A percentile compares a stretch with the other conserved stretches of the same genome.
phyloP scores from a whole-genome alignment of 768 basidiomycete species.

The Rhodotorula diobovata region DNA sequence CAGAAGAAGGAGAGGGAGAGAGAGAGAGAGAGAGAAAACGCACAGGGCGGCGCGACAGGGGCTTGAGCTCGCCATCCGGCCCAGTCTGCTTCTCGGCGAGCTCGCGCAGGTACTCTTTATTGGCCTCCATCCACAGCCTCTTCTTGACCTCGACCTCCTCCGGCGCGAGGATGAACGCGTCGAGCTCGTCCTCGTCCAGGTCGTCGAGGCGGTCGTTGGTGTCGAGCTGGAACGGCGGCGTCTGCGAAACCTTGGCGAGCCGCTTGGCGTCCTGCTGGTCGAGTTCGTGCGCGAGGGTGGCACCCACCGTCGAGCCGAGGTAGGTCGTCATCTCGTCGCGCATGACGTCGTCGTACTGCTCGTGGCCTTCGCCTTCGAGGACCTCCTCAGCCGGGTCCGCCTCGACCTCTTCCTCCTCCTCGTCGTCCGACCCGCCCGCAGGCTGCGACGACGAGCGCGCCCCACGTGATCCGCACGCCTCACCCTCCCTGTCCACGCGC shows the following conservation, averaged over 20 bases:
- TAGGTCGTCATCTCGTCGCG: slow-evolving; percentile 67
- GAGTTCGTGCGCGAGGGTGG: slow-evolving; percentile 52
- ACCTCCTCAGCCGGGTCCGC: slow-evolving; percentile 1
- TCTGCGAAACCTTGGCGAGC: slow-evolving; percentile 47
- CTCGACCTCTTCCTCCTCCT: slow-evolving; percentile 6
- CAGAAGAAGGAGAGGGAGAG: not conserved
- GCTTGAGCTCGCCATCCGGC: slow-evolving; percentile 36
- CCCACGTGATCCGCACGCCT: no score
- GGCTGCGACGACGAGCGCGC: not conserved
- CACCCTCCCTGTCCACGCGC: no score
- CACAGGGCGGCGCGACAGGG: slow-evolving; percentile 7
- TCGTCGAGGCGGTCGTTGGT: slow-evolving; percentile 48
- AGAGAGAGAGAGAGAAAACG: not conserved
- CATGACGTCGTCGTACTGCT: slow-evolving; percentile 62
- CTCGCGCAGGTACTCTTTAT: slow-evolving; percentile 81
- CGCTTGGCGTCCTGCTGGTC: slow-evolving; percentile 63
- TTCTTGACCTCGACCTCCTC: slow-evolving; percentile 82
- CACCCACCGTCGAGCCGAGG: slow-evolving; percentile 59
- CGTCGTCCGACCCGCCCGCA: slow-evolving; percentile 46
- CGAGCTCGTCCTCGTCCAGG: slow-evolving; percentile 86
- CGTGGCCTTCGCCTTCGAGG: slow-evolving; percentile 49
- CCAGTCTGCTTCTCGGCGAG: slow-evolving; percentile 65
- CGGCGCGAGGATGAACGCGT: slow-evolving; percentile 65
- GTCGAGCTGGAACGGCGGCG: slow-evolving; percentile 56
- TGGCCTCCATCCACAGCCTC: slow-evolving; percentile 89